Conservation (phyloP, 2,329 filamentous ascomycete species). For the Zasmidium angulare region DNA sequence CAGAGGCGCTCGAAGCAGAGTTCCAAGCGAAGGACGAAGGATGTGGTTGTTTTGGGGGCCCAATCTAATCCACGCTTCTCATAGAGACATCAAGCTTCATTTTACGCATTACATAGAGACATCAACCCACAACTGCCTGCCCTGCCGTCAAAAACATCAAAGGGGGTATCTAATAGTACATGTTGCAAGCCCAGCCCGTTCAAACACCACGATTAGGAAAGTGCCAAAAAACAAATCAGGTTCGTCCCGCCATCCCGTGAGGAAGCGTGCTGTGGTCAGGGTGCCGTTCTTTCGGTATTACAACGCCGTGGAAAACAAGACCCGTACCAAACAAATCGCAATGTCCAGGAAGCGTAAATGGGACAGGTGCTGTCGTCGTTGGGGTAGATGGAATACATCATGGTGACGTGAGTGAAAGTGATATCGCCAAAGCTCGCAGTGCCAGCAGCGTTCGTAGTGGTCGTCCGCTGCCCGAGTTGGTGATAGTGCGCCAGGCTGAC, state of each 20-base stretch:
- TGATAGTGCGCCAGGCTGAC: background rate
- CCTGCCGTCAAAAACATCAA: background rate
- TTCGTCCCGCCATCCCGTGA: too few relatives aligned
- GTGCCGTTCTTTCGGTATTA: background rate
- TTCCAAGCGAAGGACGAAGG: background rate
- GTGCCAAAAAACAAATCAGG: background rate
- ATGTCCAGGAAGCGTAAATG: background rate
- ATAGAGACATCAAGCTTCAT: background rate
- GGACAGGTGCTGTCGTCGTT: background rate
- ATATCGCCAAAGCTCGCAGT: background rate
- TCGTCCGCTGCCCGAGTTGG: background rate
- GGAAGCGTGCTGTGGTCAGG: background rate
- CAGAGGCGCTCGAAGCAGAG: background rate
- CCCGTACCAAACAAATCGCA: background rate
- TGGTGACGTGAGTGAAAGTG: background rate
- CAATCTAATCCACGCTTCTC: background rate
- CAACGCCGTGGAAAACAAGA: background rate
- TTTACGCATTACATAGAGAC: background rate
- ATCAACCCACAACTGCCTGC: background rate
- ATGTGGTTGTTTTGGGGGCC: background rate
- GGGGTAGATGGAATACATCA: background rate
- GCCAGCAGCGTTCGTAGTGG: background rate
- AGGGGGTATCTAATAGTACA: conserved; percentile 1
- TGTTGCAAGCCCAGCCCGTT: background rate
- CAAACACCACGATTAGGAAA: background rate